A percentile compares a stretch with the other conserved stretches of the same genome.
Evolutionary conservation across 148 eudicot genomes (phyloP).

Genomic region (Rhododendron henanense): DNA sequence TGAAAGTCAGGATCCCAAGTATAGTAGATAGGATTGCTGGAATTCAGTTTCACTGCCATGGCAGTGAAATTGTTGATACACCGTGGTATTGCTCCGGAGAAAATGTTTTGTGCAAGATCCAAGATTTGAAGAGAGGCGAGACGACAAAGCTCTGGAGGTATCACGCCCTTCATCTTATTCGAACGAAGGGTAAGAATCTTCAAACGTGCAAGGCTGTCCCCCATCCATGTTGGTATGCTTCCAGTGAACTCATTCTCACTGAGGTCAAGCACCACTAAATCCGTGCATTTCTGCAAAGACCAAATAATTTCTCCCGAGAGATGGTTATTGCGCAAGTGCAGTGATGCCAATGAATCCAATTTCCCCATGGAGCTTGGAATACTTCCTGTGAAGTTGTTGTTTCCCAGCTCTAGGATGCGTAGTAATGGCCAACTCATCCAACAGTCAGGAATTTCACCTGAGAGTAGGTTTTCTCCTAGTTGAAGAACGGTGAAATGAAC

Average conservation of each 20-base stretch:
- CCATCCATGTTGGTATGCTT: slow-evolving; percentile 14
- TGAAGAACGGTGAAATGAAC: neutral
- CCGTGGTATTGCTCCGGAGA: no score
- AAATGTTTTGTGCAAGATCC: no score
- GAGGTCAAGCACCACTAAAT: neutral
- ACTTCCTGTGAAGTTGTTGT: slow-evolving; percentile 15
- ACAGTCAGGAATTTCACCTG: slow-evolving; percentile 19
- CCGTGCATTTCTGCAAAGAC: neutral
- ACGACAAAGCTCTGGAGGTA: no score
- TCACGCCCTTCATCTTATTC: slow-evolving; percentile 1
- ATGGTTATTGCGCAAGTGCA: slow-evolving; percentile 10
- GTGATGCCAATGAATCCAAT: neutral
- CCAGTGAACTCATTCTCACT: slow-evolving; percentile 16
- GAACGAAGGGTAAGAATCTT: neutral
- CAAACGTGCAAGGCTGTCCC: neutral
- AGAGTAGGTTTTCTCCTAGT: neutral
- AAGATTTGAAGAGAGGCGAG: no score
- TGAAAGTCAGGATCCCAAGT: no score
- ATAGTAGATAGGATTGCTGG: no score
- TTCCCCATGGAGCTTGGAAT: slow-evolving; percentile 23
- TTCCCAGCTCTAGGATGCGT: neutral
- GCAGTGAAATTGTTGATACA: no score
- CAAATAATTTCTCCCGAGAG: slow-evolving; percentile 19
- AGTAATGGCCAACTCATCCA: neutral
- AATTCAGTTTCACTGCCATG: no score